A percentile compares a stretch with the other conserved stretches of the same genome.
Conservation (phyloP, 148 eudicot genomes). For the Drosera capensis region DNA sequence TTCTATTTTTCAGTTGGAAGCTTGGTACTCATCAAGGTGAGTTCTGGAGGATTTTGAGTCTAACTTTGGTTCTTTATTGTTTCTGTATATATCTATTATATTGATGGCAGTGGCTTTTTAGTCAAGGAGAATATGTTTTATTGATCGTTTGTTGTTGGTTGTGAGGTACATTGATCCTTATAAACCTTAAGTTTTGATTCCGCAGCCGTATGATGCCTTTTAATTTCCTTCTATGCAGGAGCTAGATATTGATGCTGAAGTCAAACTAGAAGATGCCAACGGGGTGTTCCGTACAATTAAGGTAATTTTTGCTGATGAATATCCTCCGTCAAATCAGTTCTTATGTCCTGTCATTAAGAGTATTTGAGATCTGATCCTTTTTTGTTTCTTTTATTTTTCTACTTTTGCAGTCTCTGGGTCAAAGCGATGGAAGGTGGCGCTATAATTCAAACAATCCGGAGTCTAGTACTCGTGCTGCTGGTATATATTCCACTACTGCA, state of each 20-base stretch:
- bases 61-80: not conserved
- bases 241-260: constrained; percentile 50
- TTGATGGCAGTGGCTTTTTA: no score
- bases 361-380: no score
- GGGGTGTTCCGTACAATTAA: constrained; percentile 60
- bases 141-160: no score
- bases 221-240: constrained; percentile 20
- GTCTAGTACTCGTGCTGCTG: constrained; percentile 90
- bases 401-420: constrained; percentile 61
- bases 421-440: constrained; percentile 99
- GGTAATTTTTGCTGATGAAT: no score
- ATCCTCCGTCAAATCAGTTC: no score
- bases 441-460: constrained; percentile 65
- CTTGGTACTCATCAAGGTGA: constrained; percentile 65
- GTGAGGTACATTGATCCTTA: no score
- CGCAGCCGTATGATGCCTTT: not conserved
- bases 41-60: not conserved
- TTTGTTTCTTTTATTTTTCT: constrained; percentile 7
- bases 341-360: no score
- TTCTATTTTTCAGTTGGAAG: constrained; percentile 65
- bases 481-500: constrained; percentile 15
- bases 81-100: no score
- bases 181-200: no score
- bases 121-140: no score
- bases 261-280: constrained; percentile 46